phyloP scores from a whole-genome alignment of 2,329 filamentous ascomycete genomes.

The Beauveria rudraprayagi region DNA sequence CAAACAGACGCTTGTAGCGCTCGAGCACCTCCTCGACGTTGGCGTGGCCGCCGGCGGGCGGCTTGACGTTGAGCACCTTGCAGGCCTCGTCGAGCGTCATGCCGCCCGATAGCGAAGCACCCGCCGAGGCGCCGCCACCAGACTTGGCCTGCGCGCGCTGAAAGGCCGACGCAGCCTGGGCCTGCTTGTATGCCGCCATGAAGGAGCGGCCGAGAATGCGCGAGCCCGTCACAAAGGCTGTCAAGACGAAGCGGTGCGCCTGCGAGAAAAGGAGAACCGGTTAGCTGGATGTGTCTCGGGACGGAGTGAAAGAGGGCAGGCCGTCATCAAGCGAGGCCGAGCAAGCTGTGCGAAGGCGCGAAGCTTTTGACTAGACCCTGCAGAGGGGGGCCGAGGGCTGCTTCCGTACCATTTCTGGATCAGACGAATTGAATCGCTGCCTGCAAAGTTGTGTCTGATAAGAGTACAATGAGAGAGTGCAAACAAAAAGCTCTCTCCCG shows the following conservation, averaged over 20 bases:
- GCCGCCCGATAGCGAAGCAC: constrained; percentile 53
- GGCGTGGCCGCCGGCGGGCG: constrained; percentile 63
- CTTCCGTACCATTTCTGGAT: constrained; percentile 9
- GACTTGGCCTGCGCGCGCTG: constrained; percentile 61
- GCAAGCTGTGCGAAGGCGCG: background rate
- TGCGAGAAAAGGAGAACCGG: constrained; percentile 27
- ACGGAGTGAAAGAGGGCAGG: background rate
- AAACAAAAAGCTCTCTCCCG: background rate
- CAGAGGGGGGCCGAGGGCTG: background rate
- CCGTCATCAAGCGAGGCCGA: background rate
- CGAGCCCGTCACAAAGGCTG: constrained; percentile 81
- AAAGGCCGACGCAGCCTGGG: constrained; percentile 77
- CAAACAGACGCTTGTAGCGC: constrained; percentile 90
- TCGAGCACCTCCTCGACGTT: constrained; percentile 74
- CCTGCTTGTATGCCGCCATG: constrained; percentile 90
- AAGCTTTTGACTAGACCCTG: background rate
- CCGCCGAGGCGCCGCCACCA: constrained; percentile 45
- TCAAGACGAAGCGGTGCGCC: constrained; percentile 86
- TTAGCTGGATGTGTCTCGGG: background rate
- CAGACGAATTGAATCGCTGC: constrained; percentile 13
- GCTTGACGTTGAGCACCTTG: constrained; percentile 93
- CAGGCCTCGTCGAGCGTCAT: constrained; percentile 94
- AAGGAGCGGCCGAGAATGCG: constrained; percentile 92
- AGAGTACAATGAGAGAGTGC: background rate
- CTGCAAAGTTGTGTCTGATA: background rate